Evolutionary conservation across 257 asterid genomes (phyloP).

Genomic region (Solanum pimpinellifolium): DNA sequence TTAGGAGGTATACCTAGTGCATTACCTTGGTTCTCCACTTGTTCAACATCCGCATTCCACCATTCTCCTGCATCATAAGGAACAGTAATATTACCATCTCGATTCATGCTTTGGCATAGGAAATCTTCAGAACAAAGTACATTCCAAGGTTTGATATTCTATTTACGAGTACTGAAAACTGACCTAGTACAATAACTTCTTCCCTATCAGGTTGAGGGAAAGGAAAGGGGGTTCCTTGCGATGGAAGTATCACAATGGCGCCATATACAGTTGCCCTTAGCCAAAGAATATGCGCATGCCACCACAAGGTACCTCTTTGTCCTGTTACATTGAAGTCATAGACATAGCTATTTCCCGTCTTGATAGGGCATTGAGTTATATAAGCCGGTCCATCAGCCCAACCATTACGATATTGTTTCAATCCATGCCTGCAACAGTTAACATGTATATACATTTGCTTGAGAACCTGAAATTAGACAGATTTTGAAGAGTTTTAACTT

Average conservation of each 20-base stretch:
- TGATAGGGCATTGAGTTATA: conserved; percentile 50
- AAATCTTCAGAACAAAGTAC: neutral
- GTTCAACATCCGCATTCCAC: neutral
- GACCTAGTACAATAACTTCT: conserved; percentile 5
- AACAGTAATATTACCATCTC: neutral
- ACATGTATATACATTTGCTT: neutral
- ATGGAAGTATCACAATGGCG: conserved; percentile 46
- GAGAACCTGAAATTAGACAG: neutral
- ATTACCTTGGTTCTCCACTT: conserved; percentile 25
- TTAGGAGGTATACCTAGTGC: conserved; percentile 26
- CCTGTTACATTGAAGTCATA: conserved; percentile 25
- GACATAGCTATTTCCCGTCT: conserved; percentile 37
- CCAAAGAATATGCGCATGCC: conserved; percentile 34
- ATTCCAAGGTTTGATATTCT: neutral
- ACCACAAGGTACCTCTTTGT: conserved; percentile 25
- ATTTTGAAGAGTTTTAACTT: neutral
- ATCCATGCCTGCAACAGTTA: conserved; percentile 37
- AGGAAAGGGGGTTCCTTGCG: conserved; percentile 38
- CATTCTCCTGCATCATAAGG: neutral
- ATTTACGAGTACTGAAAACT: neutral
- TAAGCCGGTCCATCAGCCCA: conserved; percentile 22
- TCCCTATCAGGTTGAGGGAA: conserved; percentile 38
- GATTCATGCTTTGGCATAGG: neutral
- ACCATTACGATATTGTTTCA: conserved; percentile 41
- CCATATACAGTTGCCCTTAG: conserved; percentile 63